These are phyloP conservation scores for Termitomyces sp. DNA, from an alignment of 768 basidiomycete species.

Conservation along the genomic window DNA sequence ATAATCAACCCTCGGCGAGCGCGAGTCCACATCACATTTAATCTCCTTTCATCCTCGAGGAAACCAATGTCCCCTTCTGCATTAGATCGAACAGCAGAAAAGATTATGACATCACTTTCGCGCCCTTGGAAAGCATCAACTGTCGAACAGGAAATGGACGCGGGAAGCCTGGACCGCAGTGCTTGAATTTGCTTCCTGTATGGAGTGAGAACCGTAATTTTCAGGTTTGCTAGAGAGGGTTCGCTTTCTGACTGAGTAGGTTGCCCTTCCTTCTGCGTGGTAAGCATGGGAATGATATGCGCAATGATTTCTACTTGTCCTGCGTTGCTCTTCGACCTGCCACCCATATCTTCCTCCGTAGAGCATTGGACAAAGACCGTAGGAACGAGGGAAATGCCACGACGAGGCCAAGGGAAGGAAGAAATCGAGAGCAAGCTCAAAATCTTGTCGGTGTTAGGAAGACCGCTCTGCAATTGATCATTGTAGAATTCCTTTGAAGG, in stretches of 20 bases:
- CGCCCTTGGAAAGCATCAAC: conserved; percentile 68
- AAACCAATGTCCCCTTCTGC: conserved; percentile 60
- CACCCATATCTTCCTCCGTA: conserved; percentile 54
- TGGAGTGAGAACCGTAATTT: conserved; percentile 53
- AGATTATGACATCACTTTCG: conserved; percentile 65
- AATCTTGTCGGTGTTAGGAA: conserved; percentile 30
- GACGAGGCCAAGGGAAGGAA: conserved; percentile 57
- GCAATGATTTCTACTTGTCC: conserved; percentile 54
- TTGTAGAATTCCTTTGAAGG: conserved; percentile 66
- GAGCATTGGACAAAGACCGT: conserved; percentile 58
- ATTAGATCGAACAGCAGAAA: conserved; percentile 63
- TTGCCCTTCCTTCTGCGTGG: conserved; percentile 18
- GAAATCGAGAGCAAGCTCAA: conserved; percentile 34
- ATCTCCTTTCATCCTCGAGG: conserved; percentile 52
- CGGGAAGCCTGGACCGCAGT: conserved; percentile 37
- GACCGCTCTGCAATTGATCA: conserved; percentile 45
- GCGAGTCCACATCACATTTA: conserved; percentile 74
- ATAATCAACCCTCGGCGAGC: conserved; percentile 56
- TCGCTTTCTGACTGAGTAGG: conserved; percentile 11
- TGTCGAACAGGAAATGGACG: conserved; percentile 40
- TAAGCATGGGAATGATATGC: conserved; percentile 43
- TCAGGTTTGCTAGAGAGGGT: conserved; percentile 17
- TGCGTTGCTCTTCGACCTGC: conserved; percentile 57
- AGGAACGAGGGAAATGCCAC: conserved; percentile 35
- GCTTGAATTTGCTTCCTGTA: conserved; percentile 55